Conservation (phyloP, 371 early-diverging fungal genomes). For the Syncephalastrum monosporum region DNA sequence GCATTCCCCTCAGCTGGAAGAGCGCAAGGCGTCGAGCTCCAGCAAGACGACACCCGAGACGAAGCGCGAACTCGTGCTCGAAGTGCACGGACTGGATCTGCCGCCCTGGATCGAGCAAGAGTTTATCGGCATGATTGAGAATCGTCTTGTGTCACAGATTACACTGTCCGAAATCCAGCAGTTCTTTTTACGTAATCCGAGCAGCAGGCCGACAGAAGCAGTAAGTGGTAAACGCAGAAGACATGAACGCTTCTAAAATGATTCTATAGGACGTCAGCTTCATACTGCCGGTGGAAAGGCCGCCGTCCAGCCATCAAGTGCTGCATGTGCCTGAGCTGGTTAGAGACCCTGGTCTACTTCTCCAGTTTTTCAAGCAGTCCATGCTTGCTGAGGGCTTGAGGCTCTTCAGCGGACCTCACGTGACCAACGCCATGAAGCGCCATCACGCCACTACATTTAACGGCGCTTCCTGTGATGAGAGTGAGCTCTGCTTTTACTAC, state of each 20-base stretch:
- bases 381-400: slow-evolving; percentile 51
- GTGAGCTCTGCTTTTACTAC: slow-evolving; percentile 41
- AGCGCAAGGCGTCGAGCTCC: too few relatives aligned
- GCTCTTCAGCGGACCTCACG: slow-evolving; percentile 58
- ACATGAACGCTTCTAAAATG: not conserved
- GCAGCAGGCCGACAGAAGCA: slow-evolving; percentile 62
- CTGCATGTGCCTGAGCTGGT: slow-evolving; percentile 58
- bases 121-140: slow-evolving; percentile 66
- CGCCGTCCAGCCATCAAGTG: slow-evolving; percentile 34
- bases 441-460: slow-evolving; percentile 4
- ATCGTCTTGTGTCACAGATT: slow-evolving; percentile 57
- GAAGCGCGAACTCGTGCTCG: slow-evolving; percentile 56
- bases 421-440: slow-evolving; percentile 39
- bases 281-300: slow-evolving; percentile 56
- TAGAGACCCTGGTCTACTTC: slow-evolving; percentile 54
- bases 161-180: slow-evolving; percentile 67
- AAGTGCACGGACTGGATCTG: slow-evolving; percentile 73
- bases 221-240: slow-evolving; percentile 30
- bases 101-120: slow-evolving; percentile 69
- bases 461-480: not conserved
- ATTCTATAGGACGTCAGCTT: slow-evolving; percentile 61
- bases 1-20: too few relatives aligned
- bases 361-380: slow-evolving; percentile 68
- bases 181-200: slow-evolving; percentile 68
- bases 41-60: not conserved